Base-by-base conservation (phyloP, 2,329 filamentous ascomycete species). In the Ascochyta lentis region DNA sequence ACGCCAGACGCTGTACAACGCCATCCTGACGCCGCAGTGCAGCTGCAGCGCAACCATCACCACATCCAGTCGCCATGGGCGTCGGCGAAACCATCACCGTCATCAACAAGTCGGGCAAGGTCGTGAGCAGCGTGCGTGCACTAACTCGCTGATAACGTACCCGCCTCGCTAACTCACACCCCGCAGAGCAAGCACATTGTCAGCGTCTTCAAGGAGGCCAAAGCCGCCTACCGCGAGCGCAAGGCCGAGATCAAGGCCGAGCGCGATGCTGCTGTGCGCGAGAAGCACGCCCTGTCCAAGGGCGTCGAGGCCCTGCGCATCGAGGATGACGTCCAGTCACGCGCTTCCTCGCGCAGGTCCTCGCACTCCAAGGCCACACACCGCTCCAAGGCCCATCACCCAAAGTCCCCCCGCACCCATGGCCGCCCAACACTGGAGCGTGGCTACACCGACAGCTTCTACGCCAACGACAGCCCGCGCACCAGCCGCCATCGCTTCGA, bases 141-240 rank as follows among this genome's bases (percentile, higher is more conserved):
- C 47, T 33, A 22, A 35, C 31, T 12, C 10, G 31, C 47, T 52
- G 57, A 57, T 50, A 50, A 49, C 38, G 15, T 16, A 46, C 38
- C 22, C 26, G 9, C 39, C n/a, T 34, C 45, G 10, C 35, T 56
- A 55, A 60, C 50, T n/a, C 48, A 38, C 19, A 19, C 19, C 19
- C 43, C 52, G 33, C 29, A 96, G 92, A 92, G 92, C 71, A 96
- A 96, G 78, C 91, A 96, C 67, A 81, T 98, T 23, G 85, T 96
- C 70, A 89, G 87, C 72, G 89, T 97, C 71, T 96, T 96, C 83
- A 96, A 92, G 75, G 92, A 97, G 73, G 94, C 93, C 61, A 92
- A 91, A 73, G 86, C 88, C 49, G 90, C 91, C 55, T 98, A 98
- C 77, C 84, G 88, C 54, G 91, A 96, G 70, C 91, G 91, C 71